phyloP scores from a whole-genome alignment of 257 asterid genomes.

The Voacanga thouarsii region DNA sequence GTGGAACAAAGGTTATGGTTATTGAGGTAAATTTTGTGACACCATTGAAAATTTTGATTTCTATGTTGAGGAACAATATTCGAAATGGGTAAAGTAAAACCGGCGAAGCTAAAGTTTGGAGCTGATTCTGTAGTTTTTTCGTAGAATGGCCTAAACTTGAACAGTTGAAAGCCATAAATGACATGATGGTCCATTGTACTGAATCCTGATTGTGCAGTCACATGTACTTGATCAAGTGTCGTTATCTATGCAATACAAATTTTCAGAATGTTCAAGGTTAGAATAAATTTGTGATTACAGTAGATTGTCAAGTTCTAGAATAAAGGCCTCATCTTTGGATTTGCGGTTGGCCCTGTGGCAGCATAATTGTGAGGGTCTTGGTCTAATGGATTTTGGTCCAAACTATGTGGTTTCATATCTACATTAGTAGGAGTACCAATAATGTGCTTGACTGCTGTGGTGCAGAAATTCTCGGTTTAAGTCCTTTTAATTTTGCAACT shows the following conservation, averaged over 20 bases:
- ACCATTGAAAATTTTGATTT: neutral
- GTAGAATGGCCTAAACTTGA: neutral
- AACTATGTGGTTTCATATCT: neutral
- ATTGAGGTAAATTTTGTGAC: neutral
- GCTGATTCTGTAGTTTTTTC: neutral
- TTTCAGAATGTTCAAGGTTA: neutral
- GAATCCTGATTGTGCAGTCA: neutral
- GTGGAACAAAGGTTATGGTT: neutral
- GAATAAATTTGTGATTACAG: neutral
- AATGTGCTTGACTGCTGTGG: neutral
- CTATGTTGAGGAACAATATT: neutral
- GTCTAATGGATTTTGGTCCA: neutral
- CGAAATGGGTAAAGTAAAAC: neutral
- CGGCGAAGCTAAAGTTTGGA: neutral
- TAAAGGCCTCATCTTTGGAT: neutral
- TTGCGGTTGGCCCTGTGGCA: neutral
- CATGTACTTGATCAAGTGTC: neutral
- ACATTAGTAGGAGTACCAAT: neutral
- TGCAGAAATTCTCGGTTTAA: neutral
- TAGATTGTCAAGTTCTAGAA: neutral
- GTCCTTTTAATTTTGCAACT: neutral
- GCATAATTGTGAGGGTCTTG: neutral
- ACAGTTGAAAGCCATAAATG: neutral
- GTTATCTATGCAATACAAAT: neutral
- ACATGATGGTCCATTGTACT: too few relatives aligned